Base-by-base conservation (phyloP, 2,329 filamentous ascomycete genomes). In the Aspergillus persii region DNA sequence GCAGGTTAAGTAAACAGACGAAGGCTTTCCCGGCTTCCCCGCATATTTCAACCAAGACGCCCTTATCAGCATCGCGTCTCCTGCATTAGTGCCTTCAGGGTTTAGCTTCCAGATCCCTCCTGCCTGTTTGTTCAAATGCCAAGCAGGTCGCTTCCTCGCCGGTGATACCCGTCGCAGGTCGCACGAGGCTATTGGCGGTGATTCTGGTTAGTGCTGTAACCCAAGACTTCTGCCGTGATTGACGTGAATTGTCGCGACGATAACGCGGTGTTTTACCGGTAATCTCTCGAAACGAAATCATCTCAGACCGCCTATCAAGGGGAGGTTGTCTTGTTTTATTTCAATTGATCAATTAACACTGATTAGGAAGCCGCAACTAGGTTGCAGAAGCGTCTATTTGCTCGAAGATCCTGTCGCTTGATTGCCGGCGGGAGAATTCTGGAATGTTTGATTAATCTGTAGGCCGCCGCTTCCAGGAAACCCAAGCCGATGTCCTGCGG, bases 201-300 rank as follows among this genome's bases (percentile, higher is more conserved):
- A 27, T 8, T 39, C 41, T 26, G 49, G 12, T 41, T 58, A 58
- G 51, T 53, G 47, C 33, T 58, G 57, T 50, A 58, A 58, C 57
- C 57, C 57, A 58, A 58, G 57, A 50, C 57, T 48, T 36, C 12
- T 33, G 15, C 48, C 56, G 30, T 47, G 27, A 23, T 53, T 27
- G 4, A 27, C 26, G 6, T 33, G 26, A 47, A 29, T 23, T 47
- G 39, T 26, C 53, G 31, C 26, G 51, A 29, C 36, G 51, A 41
- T 39, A 33, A 44, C 18, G 39, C 6, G 36, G 12, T 15, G 31
- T 15, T 27, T 31, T 30, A n/a, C n/a, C n/a, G n/a, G n/a, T n/a
- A 30, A 15, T 15, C n/a, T 47, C 8, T 26, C 9, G 44, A 18
- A 11, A 23, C 41, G 8, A 47, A 47, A 18, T 41, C 36, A 41